Evolutionary conservation across 768 basidiomycete species (phyloP).

Genomic region (Pleurotus pulmonarius): DNA sequence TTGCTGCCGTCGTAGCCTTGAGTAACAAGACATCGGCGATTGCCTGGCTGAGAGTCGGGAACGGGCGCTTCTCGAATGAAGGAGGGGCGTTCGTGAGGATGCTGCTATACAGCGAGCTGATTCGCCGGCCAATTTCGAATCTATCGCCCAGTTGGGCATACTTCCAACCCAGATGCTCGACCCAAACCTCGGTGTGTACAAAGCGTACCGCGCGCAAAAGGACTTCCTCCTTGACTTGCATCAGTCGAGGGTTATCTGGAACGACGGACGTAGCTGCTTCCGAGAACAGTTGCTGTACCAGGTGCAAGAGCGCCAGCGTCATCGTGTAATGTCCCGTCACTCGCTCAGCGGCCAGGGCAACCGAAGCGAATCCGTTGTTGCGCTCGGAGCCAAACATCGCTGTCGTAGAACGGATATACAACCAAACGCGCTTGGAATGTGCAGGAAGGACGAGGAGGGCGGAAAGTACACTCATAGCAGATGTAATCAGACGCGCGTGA

Average conservation of each 20-base stretch:
- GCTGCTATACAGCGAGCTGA: slow-evolving; percentile 63
- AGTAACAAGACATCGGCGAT: slow-evolving; percentile 70
- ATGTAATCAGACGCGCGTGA: slow-evolving; percentile 66
- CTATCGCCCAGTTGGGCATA: slow-evolving; percentile 78
- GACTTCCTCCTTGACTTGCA: slow-evolving; percentile 80
- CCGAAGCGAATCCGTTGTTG: slow-evolving; percentile 52
- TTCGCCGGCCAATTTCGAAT: slow-evolving; percentile 74
- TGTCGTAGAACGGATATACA: slow-evolving; percentile 77
- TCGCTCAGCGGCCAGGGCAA: slow-evolving; percentile 68
- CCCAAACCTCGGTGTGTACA: slow-evolving; percentile 86
- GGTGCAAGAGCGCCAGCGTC: slow-evolving; percentile 74
- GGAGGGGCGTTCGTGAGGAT: slow-evolving; percentile 64
- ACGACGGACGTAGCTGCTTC: slow-evolving; percentile 60
- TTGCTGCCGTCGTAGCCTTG: slow-evolving; percentile 74
- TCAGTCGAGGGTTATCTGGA: slow-evolving; percentile 58
- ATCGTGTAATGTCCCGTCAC: slow-evolving; percentile 75
- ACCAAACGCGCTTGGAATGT: slow-evolving; percentile 84
- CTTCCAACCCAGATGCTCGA: slow-evolving; percentile 82
- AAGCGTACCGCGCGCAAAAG: slow-evolving; percentile 73
- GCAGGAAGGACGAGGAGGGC: slow-evolving; percentile 70
- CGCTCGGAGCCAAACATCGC: slow-evolving; percentile 71
- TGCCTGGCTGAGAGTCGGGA: slow-evolving; percentile 54
- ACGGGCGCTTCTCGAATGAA: slow-evolving; percentile 48
- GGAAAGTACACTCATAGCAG: slow-evolving; percentile 77
- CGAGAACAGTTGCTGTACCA: slow-evolving; percentile 71